Conservation (phyloP, 2,329 filamentous ascomycete species). For the Aspergillus puulaauensis region DNA sequence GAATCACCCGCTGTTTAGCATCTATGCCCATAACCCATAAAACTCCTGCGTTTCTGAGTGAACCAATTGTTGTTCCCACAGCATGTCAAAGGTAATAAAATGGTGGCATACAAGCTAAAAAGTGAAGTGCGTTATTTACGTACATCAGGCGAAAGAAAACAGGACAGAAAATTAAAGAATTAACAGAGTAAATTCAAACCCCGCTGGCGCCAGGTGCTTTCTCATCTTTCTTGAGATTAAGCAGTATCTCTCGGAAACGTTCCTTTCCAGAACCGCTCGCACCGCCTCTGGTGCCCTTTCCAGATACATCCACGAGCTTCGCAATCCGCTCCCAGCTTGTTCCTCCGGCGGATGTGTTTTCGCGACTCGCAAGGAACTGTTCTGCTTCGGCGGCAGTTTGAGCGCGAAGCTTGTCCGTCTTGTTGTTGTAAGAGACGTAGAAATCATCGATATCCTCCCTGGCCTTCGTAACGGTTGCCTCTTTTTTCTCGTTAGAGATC, state of each 20-base stretch:
- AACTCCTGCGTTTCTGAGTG: neutral
- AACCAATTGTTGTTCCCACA: neutral
- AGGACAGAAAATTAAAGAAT: constrained; percentile 8
- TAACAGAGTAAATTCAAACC: constrained; percentile 31
- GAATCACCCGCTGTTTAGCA: neutral
- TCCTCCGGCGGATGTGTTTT: constrained; percentile 90
- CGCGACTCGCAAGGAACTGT: constrained; percentile 81
- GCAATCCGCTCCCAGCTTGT: constrained; percentile 99
- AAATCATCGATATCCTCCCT: constrained; percentile 97
- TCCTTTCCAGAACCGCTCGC: constrained; percentile 91
- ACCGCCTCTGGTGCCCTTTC: constrained; percentile 84
- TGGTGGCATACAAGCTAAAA: constrained; percentile 4
- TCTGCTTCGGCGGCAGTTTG: constrained; percentile 91
- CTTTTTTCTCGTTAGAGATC: constrained; percentile 77
- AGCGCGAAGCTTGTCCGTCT: constrained; percentile 89
- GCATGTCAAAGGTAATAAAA: neutral
- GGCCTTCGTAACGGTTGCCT: constrained; percentile 82
- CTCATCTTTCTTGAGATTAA: constrained; percentile 89
- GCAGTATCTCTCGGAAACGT: constrained; percentile 86
- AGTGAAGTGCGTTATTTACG: constrained; percentile 19
- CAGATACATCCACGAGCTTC: constrained; percentile 95
- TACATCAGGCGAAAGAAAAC: constrained; percentile 19
- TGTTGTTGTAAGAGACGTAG: constrained; percentile 98
- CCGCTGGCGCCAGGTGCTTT: constrained; percentile 66
- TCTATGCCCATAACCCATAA: neutral